A percentile compares a stretch with the other conserved stretches of the same genome.
phyloP scores from a whole-genome alignment of 495 filamentous ascomycete species.

The Xylaria scruposa region DNA sequence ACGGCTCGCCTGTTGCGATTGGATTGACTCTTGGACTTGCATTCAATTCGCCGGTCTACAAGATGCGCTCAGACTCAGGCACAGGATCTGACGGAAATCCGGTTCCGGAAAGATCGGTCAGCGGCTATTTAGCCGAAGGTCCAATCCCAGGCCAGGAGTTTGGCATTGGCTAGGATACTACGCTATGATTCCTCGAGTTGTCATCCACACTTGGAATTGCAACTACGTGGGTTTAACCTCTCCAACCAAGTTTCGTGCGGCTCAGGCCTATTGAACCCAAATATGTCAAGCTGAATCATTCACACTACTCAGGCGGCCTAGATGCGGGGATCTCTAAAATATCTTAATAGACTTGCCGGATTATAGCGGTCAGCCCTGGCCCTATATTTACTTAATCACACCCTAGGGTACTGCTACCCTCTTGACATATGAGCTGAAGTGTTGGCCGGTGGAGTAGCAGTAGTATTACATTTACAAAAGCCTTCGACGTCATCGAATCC shows the following conservation, averaged over 20 bases:
- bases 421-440: background rate
- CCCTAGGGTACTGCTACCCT: constrained; percentile 6
- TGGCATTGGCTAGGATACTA: background rate
- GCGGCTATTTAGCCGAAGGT: constrained; percentile 27
- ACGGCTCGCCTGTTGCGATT: background rate
- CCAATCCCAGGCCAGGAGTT: constrained; percentile 15
- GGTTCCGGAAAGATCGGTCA: constrained; percentile 28
- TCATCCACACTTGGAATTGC: constrained; percentile 11
- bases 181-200: background rate
- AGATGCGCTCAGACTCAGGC: constrained; percentile 27
- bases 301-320: background rate
- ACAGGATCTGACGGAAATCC: constrained; percentile 28
- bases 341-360: background rate
- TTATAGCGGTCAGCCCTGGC: constrained; percentile 16
- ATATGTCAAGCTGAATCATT: constrained; percentile 1
- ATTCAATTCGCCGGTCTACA: background rate
- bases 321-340: background rate
- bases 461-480: constrained; percentile 1
- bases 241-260: constrained; percentile 8
- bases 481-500: constrained; percentile 25
- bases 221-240: constrained; percentile 16
- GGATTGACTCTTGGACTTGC: constrained; percentile 7
- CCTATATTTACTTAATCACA: constrained; percentile 2
- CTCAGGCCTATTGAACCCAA: background rate
- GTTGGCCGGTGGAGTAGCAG: background rate